These are phyloP conservation scores for sweet orange (Citrus sinensis) DNA, from an alignment of 345 rosid species.

Conservation along the genomic window DVS_A1.0 CM039162.1:24904001-24904500, in stretches of 20 bases:
- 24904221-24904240: background rate
- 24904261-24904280: background rate
- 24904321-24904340: background rate
- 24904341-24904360: conserved; percentile 10
- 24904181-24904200: background rate
- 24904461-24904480: conserved; percentile 21
- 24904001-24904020: background rate
- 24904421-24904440: conserved; percentile 21
- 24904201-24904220: conserved; percentile 1
- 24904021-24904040: background rate
- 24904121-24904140: background rate
- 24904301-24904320: background rate
- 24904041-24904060: background rate
- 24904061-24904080: background rate
- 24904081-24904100: background rate
- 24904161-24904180: background rate
- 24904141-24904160: background rate
- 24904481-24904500: conserved; percentile 29
- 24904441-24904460: conserved; percentile 30
- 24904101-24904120: background rate
- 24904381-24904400: conserved; percentile 1
- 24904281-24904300: background rate
- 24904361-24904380: conserved; percentile 23
- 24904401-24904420: conserved; percentile 5
- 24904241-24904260: background rate